Evolutionary conservation across 345 rosid genomes (phyloP).

Genomic region (Tarenaya hassleriana): DNA sequence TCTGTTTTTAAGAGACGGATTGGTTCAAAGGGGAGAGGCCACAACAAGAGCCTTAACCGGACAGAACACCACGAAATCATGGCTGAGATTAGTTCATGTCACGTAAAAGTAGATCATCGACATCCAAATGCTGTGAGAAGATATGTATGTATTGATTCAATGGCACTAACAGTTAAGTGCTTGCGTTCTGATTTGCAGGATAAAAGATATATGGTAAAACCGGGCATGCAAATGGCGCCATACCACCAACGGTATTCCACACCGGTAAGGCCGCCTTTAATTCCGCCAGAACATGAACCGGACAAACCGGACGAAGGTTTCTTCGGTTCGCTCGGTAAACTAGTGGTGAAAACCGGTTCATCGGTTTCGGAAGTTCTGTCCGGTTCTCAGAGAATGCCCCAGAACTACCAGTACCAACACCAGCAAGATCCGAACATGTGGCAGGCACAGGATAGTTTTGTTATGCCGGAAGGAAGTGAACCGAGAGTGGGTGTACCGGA

Average conservation of each 20-base stretch:
- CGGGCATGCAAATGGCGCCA: constrained; percentile 36
- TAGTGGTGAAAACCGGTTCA: constrained; percentile 61
- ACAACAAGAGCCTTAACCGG: background rate
- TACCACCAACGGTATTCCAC: constrained; percentile 63
- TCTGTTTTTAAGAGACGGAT: background rate
- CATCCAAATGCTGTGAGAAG: too few relatives aligned
- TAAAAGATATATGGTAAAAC: constrained; percentile 36
- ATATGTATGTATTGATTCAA: too few relatives aligned
- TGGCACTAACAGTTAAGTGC: too few relatives aligned
- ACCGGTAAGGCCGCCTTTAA: constrained; percentile 58
- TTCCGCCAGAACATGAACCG: constrained; percentile 61
- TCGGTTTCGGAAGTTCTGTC: constrained; percentile 46
- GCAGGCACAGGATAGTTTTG: constrained; percentile 80
- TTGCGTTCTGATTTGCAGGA: constrained; percentile 30
- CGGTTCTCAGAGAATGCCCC: constrained; percentile 40
- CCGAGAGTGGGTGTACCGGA: constrained; percentile 49
- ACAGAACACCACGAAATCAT: background rate
- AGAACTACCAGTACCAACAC: constrained; percentile 32
- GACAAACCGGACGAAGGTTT: constrained; percentile 60
- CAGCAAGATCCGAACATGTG: constrained; percentile 38
- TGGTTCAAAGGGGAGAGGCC: background rate
- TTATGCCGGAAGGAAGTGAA: constrained; percentile 68
- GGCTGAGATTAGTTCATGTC: too few relatives aligned
- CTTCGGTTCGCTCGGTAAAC: constrained; percentile 66
- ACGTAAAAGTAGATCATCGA: too few relatives aligned